phyloP scores from a whole-genome alignment of 768 basidiomycete species.

The Agrocybe chaxingu region DNA sequence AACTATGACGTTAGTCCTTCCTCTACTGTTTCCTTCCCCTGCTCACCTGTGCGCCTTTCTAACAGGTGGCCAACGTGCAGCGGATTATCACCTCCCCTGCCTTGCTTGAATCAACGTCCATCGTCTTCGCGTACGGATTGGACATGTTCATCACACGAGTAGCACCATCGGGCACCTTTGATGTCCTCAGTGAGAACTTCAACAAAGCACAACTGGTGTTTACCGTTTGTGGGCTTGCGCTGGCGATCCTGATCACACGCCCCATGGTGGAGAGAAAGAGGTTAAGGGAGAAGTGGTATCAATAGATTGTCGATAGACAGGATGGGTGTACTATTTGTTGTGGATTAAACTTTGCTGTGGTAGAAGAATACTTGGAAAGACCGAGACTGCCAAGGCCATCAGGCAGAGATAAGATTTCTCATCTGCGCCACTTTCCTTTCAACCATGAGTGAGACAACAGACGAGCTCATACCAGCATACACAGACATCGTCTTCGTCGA shows the following conservation, averaged over 20 bases:
- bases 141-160: slow-evolving; percentile 88
- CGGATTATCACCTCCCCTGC: slow-evolving; percentile 77
- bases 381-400: too few relatives aligned
- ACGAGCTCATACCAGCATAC: too few relatives aligned
- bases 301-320: slow-evolving; percentile 22
- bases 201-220: slow-evolving; percentile 90
- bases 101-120: slow-evolving; percentile 86
- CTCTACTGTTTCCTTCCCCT: not conserved
- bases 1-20: slow-evolving; percentile 35
- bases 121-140: slow-evolving; percentile 82
- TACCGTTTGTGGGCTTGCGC: slow-evolving; percentile 67
- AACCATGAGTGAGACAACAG: too few relatives aligned
- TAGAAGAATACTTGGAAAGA: too few relatives aligned
- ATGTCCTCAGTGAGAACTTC: slow-evolving; percentile 87
- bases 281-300: slow-evolving; percentile 73
- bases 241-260: slow-evolving; percentile 77
- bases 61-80: slow-evolving; percentile 65
- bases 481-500: slow-evolving; percentile 46
- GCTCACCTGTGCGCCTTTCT: not conserved
- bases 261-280: slow-evolving; percentile 76
- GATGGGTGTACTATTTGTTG: not conserved
- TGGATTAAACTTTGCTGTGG: not conserved
- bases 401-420: too few relatives aligned
- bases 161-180: slow-evolving; percentile 87
- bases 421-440: too few relatives aligned